phyloP scores from a whole-genome alignment of 176 grass and related monocot genomes.

The Cymbopogon citratus region DNA sequence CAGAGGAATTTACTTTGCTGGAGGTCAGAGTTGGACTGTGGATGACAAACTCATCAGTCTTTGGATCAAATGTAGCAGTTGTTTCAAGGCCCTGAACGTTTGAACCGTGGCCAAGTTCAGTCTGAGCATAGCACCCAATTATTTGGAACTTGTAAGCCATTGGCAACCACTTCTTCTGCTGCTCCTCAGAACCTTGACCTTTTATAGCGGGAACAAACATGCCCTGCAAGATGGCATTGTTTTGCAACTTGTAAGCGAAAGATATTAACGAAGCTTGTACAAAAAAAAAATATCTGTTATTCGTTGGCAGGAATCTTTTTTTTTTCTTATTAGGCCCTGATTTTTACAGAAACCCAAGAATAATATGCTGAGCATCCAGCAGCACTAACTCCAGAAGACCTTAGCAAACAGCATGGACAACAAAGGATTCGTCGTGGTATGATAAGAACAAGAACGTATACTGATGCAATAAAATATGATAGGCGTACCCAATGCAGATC shows the following conservation, averaged over 20 bases:
- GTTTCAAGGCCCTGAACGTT: slow-evolving; percentile 99
- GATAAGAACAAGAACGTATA: background rate
- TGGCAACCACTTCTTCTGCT: slow-evolving; percentile 89
- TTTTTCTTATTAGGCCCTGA: background rate
- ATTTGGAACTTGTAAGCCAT: slow-evolving; percentile 89
- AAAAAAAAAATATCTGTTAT: background rate
- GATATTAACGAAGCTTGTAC: background rate
- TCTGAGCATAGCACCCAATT: slow-evolving; percentile 99
- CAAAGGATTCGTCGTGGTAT: background rate
- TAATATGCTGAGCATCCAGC: background rate
- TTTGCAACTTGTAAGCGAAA: background rate
- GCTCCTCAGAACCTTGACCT: slow-evolving; percentile 93
- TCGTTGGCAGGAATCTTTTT: background rate
- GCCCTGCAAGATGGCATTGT: slow-evolving; percentile 41
- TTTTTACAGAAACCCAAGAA: background rate
- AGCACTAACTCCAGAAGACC: background rate
- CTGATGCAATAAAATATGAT: background rate
- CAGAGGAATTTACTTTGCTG: slow-evolving; percentile 61
- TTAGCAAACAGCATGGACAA: background rate
- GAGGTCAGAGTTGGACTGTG: slow-evolving; percentile 97
- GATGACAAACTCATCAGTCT: slow-evolving; percentile 84
- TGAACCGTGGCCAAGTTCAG: slow-evolving; percentile 95
- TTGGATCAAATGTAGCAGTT: slow-evolving; percentile 89
- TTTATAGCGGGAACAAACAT: slow-evolving; percentile 99
- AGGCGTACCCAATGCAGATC: slow-evolving; percentile 96